These are phyloP conservation scores for Saturnispora sanitii DNA, from an alignment of 805 yeast genomes.

Conservation along the genomic window DNA sequence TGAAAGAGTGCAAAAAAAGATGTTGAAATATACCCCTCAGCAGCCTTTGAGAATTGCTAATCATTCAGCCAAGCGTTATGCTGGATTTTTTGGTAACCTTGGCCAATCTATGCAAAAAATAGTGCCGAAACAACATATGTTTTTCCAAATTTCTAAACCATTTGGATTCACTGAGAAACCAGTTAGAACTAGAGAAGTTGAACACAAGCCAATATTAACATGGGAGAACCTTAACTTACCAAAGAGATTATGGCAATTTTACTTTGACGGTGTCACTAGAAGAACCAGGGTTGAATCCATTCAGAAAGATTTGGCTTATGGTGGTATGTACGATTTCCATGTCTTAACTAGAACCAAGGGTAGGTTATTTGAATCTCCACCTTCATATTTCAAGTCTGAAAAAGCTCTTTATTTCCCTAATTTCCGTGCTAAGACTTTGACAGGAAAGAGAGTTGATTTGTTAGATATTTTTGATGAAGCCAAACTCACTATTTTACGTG, in stretches of 20 bases:
- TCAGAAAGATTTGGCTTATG: slow-evolving; percentile 53
- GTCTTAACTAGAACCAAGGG: slow-evolving; percentile 69
- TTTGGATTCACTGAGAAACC: slow-evolving; percentile 26
- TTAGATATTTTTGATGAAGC: slow-evolving; percentile 33
- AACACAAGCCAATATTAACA: slow-evolving; percentile 19
- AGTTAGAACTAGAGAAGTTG: slow-evolving; percentile 14
- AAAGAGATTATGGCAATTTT: slow-evolving; percentile 26
- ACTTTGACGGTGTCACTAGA: slow-evolving; percentile 29
- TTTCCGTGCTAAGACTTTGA: slow-evolving; percentile 46
- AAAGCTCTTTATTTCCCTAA: slow-evolving; percentile 79
- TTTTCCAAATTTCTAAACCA: slow-evolving; percentile 25
- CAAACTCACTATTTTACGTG: slow-evolving; percentile 53
- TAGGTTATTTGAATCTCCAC: slow-evolving; percentile 74
- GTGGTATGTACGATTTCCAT: slow-evolving; percentile 59
- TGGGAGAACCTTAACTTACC: slow-evolving; percentile 23
- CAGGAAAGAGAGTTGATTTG: slow-evolving; percentile 25
- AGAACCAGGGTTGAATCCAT: slow-evolving; percentile 28
- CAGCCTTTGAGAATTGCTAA: too few species aligned
- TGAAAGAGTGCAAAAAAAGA: too few species aligned
- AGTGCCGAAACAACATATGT: slow-evolving; percentile 27
- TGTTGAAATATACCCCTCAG: not conserved
- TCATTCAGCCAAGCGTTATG: slow-evolving; percentile 16
- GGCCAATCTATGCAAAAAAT: slow-evolving; percentile 25
- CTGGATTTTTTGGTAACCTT: slow-evolving; percentile 26
- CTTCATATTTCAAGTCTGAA: slow-evolving; percentile 63